Base-by-base conservation (phyloP, 257 asterid genomes). In the Nicotiana otophora region DNA sequence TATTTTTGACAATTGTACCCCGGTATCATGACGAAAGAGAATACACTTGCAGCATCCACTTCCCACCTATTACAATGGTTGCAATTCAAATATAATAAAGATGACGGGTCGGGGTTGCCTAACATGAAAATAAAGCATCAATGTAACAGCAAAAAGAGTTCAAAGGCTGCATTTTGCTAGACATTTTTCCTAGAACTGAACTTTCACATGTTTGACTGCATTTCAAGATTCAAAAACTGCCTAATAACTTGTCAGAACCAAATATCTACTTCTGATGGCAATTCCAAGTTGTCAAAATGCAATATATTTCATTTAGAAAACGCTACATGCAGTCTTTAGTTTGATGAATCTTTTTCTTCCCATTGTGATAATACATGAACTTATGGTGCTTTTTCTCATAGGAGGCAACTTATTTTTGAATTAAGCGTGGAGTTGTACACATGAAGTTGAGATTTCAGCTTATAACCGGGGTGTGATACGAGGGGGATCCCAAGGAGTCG, bases 401-500 rank as follows among this genome's bases (percentile, higher is more conserved):
- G 8, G 63, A 57, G 42, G 63, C 23, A 74, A 10, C 42, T 15
- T 74, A 48, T 51, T 51, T 8, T 16, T 48, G 15, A 74, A 14
- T 2, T 15, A 23, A 23, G 42, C 48, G 53, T 26, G 16, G 14
- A 51, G 55, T 46, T 4, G 57, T 19, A 0, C 6, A 0, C 14
- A 66, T 31, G 39, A 26, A 46, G 26, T 51, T 48, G 62, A 48
- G 42, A 26, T 11, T 26, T 26, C 42, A 74, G 80, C 69, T 85
- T 80, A 93, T 84, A 92, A 81, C 82, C 93, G 88, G 33, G 91
- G 86, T 11, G 88, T 76, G 63, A 84, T 79, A 69, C 83, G 89
- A 26, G 92, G 90, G 16, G 86, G 23, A 36, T 90, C 97, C 92
- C 94, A 90, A 0, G 91, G 89, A 14, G 93, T 48, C 10, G 23